Evolutionary conservation across 73 alveolate genomes (phyloP).

Genomic region (Paraurostyla sp.): DNA sequence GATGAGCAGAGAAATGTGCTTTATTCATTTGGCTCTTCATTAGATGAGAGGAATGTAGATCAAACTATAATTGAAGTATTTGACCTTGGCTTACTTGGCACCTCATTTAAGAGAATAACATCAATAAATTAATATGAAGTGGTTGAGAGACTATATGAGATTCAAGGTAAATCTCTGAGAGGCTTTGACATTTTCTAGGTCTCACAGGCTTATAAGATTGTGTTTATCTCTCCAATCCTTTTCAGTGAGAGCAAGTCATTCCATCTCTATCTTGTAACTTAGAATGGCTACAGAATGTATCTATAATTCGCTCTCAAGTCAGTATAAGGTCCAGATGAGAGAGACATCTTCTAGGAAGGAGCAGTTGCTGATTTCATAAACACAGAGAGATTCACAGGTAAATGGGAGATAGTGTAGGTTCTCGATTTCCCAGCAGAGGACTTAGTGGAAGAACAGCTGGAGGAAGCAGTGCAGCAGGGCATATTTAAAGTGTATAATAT

Average conservation of each 20-base stretch:
- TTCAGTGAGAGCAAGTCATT: background rate
- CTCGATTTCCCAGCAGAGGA: background rate
- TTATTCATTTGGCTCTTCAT: conserved; percentile 13
- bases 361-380: background rate
- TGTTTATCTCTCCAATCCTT: conserved; percentile 1
- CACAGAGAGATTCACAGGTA: background rate
- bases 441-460: background rate
- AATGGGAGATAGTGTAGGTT: conserved; percentile 2
- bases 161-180: background rate
- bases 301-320: background rate
- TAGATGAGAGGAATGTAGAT: background rate
- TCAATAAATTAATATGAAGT: background rate
- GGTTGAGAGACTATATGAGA: background rate
- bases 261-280: conserved; percentile 12
- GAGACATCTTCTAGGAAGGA: background rate
- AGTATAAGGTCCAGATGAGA: background rate
- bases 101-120: background rate
- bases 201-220: background rate
- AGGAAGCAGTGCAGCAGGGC: background rate
- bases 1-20: conserved; percentile 28
- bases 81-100: conserved; percentile 45
- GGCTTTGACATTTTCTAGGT: conserved; percentile 4
- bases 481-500: background rate
- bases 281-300: conserved; percentile 19
- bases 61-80: conserved; percentile 15